Evolutionary conservation across 192 early-diverging fungal genomes (phyloP), one percentile per base, ranked within the genome.

Genomic region (Podila clonocystis): DNA sequence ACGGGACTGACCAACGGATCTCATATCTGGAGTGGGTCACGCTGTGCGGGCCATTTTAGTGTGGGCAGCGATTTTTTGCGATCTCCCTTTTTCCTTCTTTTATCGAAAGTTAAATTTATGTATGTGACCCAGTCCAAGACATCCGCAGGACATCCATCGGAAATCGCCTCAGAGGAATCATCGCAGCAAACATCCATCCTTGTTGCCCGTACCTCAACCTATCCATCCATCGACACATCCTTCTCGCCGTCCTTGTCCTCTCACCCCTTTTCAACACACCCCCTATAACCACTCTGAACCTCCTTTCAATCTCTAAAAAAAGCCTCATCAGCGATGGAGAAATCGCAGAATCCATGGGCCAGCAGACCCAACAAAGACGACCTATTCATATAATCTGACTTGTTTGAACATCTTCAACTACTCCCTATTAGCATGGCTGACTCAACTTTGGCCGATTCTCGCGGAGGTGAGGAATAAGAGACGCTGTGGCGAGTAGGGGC

Each of bases 21-120:
- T 4, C 5, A 1, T 55, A 22, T 17, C 20, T 24, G 52, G n/a
- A 55, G 6, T 19, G 7, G 24, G 52, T 24, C 52, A 55, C 52
- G 24, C 52, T 26, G n/a, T 36, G 34, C 7, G 52, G n/a, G 22
- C 24, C 24, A 26, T 9, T 24, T 24, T 24, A 24, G 20, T 9
- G 6, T 22, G n/a, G 11, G 52, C 52, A 6, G 22, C 52, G 52
- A 55, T 55, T 55, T 55, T 55, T 55, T 55, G 20, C n/a, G n/a
- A 24, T 55, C 52, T 55, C 52, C 52, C 52, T 55, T 55, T 55
- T 55, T 55, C 52, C 52, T 55, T 55, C 52, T 55, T 55, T 55
- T 55, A 55, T 55, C 52, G 52, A 55, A 55, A 55, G 52, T 55
- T 55, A 55, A 55, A 55, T 55, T 55, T 55, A 55, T 55, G 52